A percentile compares a stretch with the other conserved stretches of the same genome.
These are phyloP conservation scores for Aeschynomene evenia DNA, from an alignment of 306 rosid genomes.

Conservation along the genomic window DNA sequence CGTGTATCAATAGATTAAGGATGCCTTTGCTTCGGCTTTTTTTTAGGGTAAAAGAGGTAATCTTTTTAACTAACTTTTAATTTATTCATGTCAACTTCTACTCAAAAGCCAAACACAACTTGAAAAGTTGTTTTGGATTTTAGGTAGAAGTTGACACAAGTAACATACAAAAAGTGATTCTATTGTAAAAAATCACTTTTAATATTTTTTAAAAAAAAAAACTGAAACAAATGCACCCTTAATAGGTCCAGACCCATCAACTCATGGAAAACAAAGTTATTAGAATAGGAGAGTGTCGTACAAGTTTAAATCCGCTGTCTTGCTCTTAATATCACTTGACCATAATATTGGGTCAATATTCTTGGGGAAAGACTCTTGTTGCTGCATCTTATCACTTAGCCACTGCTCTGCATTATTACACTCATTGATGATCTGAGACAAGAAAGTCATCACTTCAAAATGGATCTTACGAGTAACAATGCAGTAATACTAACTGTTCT, in stretches of 20 bases:
- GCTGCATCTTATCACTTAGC: constrained; percentile 64
- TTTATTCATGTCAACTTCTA: no score
- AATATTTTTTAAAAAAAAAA: no score
- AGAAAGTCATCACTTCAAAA: constrained; percentile 19
- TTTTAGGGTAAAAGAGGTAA: no score
- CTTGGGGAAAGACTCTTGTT: constrained; percentile 68
- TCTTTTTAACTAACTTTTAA: no score
- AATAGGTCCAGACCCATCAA: no score
- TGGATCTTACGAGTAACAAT: constrained; percentile 29
- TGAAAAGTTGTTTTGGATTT: no score
- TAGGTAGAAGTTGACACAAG: no score
- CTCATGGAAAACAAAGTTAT: background rate
- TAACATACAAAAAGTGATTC: no score
- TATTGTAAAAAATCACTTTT: no score
- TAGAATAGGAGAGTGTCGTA: constrained; percentile 41
- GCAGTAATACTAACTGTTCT: background rate
- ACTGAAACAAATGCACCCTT: no score
- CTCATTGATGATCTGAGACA: constrained; percentile 54
- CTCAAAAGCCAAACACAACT: background rate
- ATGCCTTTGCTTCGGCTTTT: no score
- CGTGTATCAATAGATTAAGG: background rate
- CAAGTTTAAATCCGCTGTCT: constrained; percentile 56
- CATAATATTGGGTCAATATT: constrained; percentile 53
- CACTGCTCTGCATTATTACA: constrained; percentile 70
- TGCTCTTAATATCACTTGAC: constrained; percentile 61